These are phyloP conservation scores for Cladosporium sp. DNA, from an alignment of 2,329 filamentous ascomycete species.

Conservation along the genomic window DNA sequence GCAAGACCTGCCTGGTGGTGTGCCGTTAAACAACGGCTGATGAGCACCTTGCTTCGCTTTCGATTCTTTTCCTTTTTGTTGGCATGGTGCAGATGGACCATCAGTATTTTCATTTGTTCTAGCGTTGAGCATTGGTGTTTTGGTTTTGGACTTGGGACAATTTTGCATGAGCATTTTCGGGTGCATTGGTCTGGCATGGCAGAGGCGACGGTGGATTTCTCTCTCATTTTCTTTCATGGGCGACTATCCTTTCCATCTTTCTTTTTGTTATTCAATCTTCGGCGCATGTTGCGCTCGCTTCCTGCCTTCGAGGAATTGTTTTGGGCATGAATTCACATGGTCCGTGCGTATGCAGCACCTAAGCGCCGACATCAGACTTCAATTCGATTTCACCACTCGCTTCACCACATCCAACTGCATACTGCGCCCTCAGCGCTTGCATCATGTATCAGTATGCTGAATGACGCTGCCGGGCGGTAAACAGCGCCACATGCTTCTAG, in stretches of 20 bases:
- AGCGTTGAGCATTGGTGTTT: conserved; percentile 6
- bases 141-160: neutral
- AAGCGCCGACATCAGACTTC: conserved; percentile 3
- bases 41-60: too few species aligned
- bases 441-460: conserved; percentile 5
- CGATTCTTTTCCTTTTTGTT: too few species aligned
- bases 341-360: conserved; percentile 1
- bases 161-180: neutral
- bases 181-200: neutral
- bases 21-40: neutral
- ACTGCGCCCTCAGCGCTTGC: conserved; percentile 5
- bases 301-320: neutral
- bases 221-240: too few species aligned
- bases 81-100: too few species aligned
- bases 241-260: neutral
- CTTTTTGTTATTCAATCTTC: too few species aligned
- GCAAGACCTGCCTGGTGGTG: conserved; percentile 4
- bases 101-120: neutral
- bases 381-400: conserved; percentile 3
- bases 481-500: conserved; percentile 4
- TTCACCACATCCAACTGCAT: conserved; percentile 6
- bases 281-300: too few species aligned
- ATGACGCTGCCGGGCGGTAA: conserved; percentile 31
- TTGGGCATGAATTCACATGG: neutral
- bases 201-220: neutral